Evolutionary conservation across 2,329 filamentous ascomycete species (phyloP), one percentile per base, ranked within the genome.

Genomic region (Aureobasidium sp.): DNA sequence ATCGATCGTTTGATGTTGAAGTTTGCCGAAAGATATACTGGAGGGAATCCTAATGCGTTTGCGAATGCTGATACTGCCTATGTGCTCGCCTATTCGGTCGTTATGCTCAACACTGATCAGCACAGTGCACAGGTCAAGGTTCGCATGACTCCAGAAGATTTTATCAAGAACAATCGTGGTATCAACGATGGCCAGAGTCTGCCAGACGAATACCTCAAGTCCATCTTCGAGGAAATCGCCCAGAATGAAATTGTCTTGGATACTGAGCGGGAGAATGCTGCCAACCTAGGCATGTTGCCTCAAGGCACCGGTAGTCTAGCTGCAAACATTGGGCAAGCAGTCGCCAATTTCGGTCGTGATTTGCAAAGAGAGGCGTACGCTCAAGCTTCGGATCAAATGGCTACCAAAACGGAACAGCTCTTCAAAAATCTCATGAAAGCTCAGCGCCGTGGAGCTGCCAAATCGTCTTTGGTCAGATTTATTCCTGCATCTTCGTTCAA

Each of bases 1-100:
- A 99, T 99, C 67, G 94, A 99, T 84, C 90, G 94, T 52, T 96
- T 97, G 76, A 97, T 99, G 94, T 79, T 99, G 67, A 99, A 99
- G 74, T 99, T 97, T 76, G 94, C 94, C 10, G 93, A 97, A 74
- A 87, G 93, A 64, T 99, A 99, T 73, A 89, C 96, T 57, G 88
- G 87, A 64, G 92, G 92, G 34, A 99, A 99, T 68, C 94, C 94
- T 0, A 96, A 96, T 71, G 93, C 94, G 1, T 99, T 96, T 74
- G 94, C 94, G 39, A 99, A 97, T 70, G 95, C 94, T 1, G 95
- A 99, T 73, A 99, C 95, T 0, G 93, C 94, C 15, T 99, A 99
- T 68, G 91, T 99, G 9, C 80, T 99, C 41, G 88, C 91, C 0
- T 99, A 99, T 75, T 97, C 93, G 0, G 94, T 97, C 61, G 97